A percentile compares a stretch with the other conserved stretches of the same genome.
phyloP scores from a whole-genome alignment of 192 early-diverging fungal species.

The Geosiphon pyriformis region DNA sequence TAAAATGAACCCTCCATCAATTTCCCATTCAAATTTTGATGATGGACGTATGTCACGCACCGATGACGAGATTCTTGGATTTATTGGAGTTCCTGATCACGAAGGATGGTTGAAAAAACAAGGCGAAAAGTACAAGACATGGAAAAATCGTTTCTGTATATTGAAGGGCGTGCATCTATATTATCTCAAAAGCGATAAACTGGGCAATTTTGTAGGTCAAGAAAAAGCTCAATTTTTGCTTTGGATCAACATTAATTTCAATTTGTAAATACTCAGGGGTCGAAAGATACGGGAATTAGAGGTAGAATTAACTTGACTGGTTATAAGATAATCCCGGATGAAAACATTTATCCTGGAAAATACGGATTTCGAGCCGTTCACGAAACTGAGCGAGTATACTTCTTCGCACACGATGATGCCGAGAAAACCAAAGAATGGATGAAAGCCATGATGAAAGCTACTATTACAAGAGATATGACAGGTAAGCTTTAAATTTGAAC shows the following conservation, averaged over 20 bases:
- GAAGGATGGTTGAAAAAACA: conserved; percentile 58
- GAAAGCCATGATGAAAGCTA: conserved; percentile 60
- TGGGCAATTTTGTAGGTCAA: neutral
- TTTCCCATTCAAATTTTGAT: conserved; percentile 25
- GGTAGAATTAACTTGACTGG: conserved; percentile 56
- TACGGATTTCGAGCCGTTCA: conserved; percentile 60
- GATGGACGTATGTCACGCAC: conserved; percentile 27
- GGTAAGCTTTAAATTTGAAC: conserved; percentile 19
- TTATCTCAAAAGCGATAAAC: conserved; percentile 50
- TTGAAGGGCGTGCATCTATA: conserved; percentile 52
- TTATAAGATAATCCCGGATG: conserved; percentile 56
- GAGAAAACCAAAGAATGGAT: conserved; percentile 50
- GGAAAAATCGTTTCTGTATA: conserved; percentile 60
- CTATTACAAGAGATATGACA: conserved; percentile 47
- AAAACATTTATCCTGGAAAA: conserved; percentile 52
- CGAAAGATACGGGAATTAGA: conserved; percentile 41
- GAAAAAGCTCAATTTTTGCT: neutral
- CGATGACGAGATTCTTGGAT: conserved; percentile 29
- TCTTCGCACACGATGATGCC: conserved; percentile 52
- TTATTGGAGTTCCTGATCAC: conserved; percentile 47
- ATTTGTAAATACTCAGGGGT: neutral
- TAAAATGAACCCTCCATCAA: neutral
- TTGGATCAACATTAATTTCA: neutral
- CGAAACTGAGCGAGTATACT: conserved; percentile 52
- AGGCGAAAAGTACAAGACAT: conserved; percentile 52